Evolutionary conservation across 2,329 filamentous ascomycete species (phyloP), one percentile per base, ranked within the genome.

Genomic region (Ceratocystiopsis sp.): DNA sequence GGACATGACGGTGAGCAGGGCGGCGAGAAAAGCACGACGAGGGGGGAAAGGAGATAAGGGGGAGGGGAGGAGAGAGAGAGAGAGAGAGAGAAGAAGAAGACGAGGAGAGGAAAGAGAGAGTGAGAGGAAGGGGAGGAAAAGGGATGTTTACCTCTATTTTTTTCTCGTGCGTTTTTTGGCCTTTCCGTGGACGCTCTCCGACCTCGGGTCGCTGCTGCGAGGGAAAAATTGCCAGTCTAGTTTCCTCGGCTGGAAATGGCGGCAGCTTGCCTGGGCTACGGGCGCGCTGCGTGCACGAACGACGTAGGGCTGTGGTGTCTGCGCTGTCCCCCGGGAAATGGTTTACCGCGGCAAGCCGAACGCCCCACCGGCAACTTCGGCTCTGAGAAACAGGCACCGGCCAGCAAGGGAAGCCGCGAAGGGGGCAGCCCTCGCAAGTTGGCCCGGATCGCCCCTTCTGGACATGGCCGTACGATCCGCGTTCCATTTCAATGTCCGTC

Each of bases 1-100:
- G 59, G 69, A 73, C 70, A 73, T 73, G 42, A 42, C 45, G 49
- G 49, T 49, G 41, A 49, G 47, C 37, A 21, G 19, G 41, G 41
- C n/a, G 40, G 29, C 21, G 41, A 15, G 33, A 42, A 39, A 42
- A 11, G 44, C 38, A 39, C 25, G 32, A 13, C 32, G 15, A 37
- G n/a, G 14, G 32, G 32, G n/a, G 17, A 33, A 35, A n/a, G 36
- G 9, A 19, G 21, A 14, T n/a, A 17, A 15, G 11, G 37, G 15
- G 37, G 17, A 32, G 19, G 29, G 21, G 4, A 10, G 10, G 25
- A 29, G 25, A 29, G 25, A 29, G 9, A 10, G 25, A 11, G 25
- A 29, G 9, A 8, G 9, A 29, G 10, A 29, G 25, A 29, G 10
- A 10, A 32, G 34, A 29, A n/a, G 38, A 41, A n/a, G 36, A 34